Percentiles rank a stretch among this genome's conserved stretches.
These are phyloP conservation scores for Xylaria sp. DNA, from an alignment of 2,329 filamentous ascomycete species.

Conservation along the genomic window DNA sequence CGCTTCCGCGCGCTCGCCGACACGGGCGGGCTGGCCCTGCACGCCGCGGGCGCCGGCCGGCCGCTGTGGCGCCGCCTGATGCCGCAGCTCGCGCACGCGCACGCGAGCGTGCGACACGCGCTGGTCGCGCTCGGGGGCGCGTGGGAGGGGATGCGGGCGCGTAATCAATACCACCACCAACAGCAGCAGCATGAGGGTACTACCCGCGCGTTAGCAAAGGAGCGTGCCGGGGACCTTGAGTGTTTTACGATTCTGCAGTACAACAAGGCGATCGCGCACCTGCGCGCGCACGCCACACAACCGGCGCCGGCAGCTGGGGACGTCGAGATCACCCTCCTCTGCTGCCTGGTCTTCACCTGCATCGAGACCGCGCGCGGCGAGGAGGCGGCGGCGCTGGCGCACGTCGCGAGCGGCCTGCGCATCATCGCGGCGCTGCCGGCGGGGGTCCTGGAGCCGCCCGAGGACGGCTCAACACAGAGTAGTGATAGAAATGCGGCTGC, in stretches of 20 bases:
- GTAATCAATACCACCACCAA: conserved; percentile 7
- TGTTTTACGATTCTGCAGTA: conserved; percentile 45
- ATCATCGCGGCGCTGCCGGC: conserved; percentile 36
- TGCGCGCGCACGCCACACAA: conserved; percentile 33
- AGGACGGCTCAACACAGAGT: background rate
- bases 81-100: conserved; percentile 35
- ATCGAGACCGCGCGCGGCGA: conserved; percentile 36
- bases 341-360: conserved; percentile 38
- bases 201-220: background rate
- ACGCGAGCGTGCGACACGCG: conserved; percentile 39
- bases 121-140: conserved; percentile 40
- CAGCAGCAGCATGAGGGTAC: conserved; percentile 1
- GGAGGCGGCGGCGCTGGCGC: conserved; percentile 31
- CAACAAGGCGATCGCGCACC: conserved; percentile 40
- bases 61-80: conserved; percentile 37
- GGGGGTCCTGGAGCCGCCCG: conserved; percentile 8
- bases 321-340: conserved; percentile 37
- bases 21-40: conserved; percentile 34
- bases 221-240: conserved; percentile 34
- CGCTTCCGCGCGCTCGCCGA: conserved; percentile 38
- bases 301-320: conserved; percentile 26
- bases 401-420: conserved; percentile 36
- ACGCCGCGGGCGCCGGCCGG: conserved; percentile 32
- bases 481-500: too few relatives aligned
- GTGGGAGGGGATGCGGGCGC: conserved; percentile 28